phyloP scores from a whole-genome alignment of 192 early-diverging fungal species.

The Lobosporangium transversale region DNA sequence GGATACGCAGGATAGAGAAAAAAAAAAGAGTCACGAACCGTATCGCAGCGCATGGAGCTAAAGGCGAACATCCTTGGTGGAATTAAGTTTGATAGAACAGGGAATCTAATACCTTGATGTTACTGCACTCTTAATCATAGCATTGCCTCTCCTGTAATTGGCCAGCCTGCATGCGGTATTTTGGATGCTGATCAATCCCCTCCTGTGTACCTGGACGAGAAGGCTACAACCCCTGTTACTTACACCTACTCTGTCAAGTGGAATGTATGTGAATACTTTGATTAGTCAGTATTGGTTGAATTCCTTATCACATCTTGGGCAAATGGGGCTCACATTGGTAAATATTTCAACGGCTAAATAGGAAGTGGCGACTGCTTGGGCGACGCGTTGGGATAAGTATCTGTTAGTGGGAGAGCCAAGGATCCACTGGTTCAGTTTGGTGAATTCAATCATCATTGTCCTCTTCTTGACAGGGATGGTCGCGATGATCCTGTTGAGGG shows the following conservation, averaged over 20 bases:
- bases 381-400: conserved; percentile 90
- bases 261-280: conserved; percentile 21
- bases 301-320: no score
- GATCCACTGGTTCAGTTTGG: conserved; percentile 95
- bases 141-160: conserved; percentile 27
- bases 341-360: no score
- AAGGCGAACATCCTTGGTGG: no score
- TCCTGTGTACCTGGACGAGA: conserved; percentile 22
- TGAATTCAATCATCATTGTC: conserved; percentile 95
- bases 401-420: conserved; percentile 86
- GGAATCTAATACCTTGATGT: neutral
- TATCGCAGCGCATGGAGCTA: no score
- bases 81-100: no score
- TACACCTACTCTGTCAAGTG: conserved; percentile 49
- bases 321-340: no score
- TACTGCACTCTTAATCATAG: conserved; percentile 4
- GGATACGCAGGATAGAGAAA: no score
- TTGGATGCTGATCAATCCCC: conserved; percentile 17
- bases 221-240: conserved; percentile 4
- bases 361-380: conserved; percentile 71
- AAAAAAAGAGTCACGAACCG: no score
- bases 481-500: conserved; percentile 87
- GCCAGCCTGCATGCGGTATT: conserved; percentile 9
- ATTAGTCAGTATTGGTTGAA: no score
- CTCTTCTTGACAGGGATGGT: conserved; percentile 94